These are phyloP conservation scores for Dactylellina drechsleri DNA, from an alignment of 2,329 filamentous ascomycete genomes.

Conservation along the genomic window DNA sequence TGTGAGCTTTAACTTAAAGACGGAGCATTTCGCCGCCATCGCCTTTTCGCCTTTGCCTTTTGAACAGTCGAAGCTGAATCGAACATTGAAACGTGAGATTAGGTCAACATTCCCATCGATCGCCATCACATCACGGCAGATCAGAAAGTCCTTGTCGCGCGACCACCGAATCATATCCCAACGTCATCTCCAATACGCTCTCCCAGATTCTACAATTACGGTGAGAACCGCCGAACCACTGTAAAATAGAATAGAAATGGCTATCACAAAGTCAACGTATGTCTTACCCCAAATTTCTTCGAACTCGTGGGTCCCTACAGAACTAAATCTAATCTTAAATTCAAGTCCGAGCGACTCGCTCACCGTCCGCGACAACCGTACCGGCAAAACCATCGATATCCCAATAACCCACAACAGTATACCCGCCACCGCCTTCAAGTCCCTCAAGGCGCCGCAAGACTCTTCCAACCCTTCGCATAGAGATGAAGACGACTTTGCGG, in stretches of 20 bases:
- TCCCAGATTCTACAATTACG: background rate
- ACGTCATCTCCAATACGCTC: constrained; percentile 37
- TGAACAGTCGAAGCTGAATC: no score
- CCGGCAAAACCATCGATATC: constrained; percentile 65
- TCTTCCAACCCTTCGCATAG: constrained; percentile 59
- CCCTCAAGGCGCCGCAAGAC: constrained; percentile 63
- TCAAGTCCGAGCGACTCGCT: constrained; percentile 37
- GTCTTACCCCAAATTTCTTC: background rate
- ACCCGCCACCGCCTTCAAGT: constrained; percentile 67
- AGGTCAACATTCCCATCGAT: background rate
- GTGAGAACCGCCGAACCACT: background rate
- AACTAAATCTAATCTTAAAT: background rate
- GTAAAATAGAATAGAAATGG: constrained; percentile 11
- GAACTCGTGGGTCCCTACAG: no score
- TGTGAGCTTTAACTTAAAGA: background rate
- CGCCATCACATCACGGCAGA: background rate
- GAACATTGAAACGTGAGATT: no score
- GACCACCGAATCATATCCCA: background rate
- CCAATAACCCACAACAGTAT: constrained; percentile 67
- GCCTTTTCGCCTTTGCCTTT: constrained; percentile 1
- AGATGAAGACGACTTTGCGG: constrained; percentile 62
- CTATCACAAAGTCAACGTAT: constrained; percentile 47
- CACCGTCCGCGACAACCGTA: constrained; percentile 64
- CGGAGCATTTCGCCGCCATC: constrained; percentile 5
- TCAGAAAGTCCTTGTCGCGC: constrained; percentile 14